phyloP scores from a whole-genome alignment of 129 eudicot species.

The Gnaphalium uliginosum region DNA sequence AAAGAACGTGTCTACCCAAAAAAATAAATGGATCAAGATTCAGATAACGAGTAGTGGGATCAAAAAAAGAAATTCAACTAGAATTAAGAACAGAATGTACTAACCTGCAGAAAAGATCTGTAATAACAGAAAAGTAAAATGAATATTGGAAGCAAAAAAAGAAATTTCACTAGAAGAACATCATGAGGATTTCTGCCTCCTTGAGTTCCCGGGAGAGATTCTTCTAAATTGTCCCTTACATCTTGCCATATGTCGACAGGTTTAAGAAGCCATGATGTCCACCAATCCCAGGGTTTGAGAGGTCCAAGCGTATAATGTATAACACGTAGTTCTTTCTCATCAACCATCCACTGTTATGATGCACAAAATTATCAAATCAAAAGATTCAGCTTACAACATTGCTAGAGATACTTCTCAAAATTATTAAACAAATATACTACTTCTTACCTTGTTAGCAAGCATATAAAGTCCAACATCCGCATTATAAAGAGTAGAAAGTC shows the following conservation, averaged over 20 bases:
- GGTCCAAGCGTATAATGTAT: conserved; percentile 98
- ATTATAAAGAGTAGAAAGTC: conserved; percentile 89
- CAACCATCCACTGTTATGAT: conserved; percentile 63
- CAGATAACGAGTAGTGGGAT: conserved; percentile 13
- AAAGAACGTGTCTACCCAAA: conserved; percentile 61
- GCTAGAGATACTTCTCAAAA: background rate
- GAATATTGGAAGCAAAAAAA: conserved; percentile 64
- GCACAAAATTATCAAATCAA: background rate
- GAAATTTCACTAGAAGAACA: conserved; percentile 55
- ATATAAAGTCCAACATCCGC: conserved; percentile 99
- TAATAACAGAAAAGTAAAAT: conserved; percentile 15
- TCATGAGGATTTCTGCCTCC: conserved; percentile 78
- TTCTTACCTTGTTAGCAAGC: conserved; percentile 93
- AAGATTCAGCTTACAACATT: background rate
- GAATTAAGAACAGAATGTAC: conserved; percentile 21
- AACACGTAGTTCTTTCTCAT: conserved; percentile 79
- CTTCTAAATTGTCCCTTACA: conserved; percentile 62
- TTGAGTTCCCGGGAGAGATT: conserved; percentile 86
- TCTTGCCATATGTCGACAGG: conserved; percentile 99
- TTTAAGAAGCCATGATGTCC: conserved; percentile 96
- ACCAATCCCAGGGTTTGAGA: conserved; percentile 99
- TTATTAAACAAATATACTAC: background rate
- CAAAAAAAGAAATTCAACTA: conserved; percentile 8
- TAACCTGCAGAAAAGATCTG: conserved; percentile 14
- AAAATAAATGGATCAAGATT: conserved; percentile 6